phyloP scores from a whole-genome alignment of 2,329 filamentous ascomycete genomes.

The Diaporthe sp. region DNA sequence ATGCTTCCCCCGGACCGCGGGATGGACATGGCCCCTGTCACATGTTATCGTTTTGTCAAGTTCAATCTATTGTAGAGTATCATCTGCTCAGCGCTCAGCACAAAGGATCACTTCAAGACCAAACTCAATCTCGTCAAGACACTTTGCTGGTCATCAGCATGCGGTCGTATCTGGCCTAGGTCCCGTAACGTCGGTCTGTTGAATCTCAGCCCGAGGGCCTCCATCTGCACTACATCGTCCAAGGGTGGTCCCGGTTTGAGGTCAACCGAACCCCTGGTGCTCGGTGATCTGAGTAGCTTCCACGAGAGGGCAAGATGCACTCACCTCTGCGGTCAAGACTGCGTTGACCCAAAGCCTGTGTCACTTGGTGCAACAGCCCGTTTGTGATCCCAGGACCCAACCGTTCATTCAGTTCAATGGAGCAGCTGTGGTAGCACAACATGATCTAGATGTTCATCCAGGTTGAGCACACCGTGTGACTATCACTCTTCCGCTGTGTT shows the following conservation, averaged over 20 bases:
- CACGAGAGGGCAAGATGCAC: neutral
- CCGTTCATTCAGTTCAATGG: neutral
- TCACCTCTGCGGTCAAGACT: neutral
- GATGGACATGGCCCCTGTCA: neutral
- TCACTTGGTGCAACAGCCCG: neutral
- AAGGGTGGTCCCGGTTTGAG: conserved; percentile 15
- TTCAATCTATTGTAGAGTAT: neutral
- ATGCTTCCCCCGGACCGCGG: conserved; percentile 15
- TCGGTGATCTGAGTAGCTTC: neutral
- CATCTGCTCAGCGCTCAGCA: neutral
- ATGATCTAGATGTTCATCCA: neutral
- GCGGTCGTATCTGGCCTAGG: conserved; percentile 1
- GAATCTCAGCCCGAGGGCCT: neutral
- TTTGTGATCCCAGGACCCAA: neutral
- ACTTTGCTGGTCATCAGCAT: neutral
- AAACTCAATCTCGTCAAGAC: conserved; percentile 23
- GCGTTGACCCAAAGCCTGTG: neutral
- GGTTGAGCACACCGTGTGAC: neutral
- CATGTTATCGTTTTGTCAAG: conserved; percentile 13
- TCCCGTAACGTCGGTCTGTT: neutral
- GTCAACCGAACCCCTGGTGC: neutral
- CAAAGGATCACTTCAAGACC: neutral
- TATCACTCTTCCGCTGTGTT: neutral
- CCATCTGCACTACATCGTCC: neutral
- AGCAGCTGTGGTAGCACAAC: neutral